phyloP scores from a whole-genome alignment of 768 basidiomycete species.

The Royoungia palumana region DNA sequence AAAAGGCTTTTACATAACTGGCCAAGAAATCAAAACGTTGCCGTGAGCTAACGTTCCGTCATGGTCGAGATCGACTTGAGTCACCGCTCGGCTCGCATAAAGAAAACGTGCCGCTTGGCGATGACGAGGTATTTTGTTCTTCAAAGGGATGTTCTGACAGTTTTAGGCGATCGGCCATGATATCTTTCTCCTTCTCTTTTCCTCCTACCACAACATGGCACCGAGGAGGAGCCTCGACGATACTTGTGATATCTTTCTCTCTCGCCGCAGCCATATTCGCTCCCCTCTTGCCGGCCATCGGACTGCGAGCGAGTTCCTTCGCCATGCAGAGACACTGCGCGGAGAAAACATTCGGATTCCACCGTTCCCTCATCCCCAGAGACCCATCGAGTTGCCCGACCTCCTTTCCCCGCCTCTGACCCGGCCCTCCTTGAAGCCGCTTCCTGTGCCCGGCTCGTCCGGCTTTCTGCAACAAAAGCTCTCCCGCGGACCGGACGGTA shows the following conservation, averaged over 20 bases:
- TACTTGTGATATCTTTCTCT: conserved; percentile 28
- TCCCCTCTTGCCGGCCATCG: conserved; percentile 9
- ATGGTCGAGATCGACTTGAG: too few species aligned
- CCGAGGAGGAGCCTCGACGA: conserved; percentile 31
- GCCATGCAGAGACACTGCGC: conserved; percentile 1
- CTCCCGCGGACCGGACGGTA: conserved; percentile 15
- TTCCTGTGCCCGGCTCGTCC: conserved; percentile 27
- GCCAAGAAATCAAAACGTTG: too few species aligned
- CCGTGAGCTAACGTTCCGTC: too few species aligned
- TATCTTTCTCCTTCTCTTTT: conserved; percentile 3
- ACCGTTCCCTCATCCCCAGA: conserved; percentile 6
- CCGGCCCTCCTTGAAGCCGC: conserved; percentile 9
- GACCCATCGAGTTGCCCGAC: conserved; percentile 5
- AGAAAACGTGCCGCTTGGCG: too few species aligned
- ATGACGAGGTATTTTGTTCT: too few species aligned
- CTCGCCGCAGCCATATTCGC: conserved; percentile 13
- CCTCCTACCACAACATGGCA: conserved; percentile 23
- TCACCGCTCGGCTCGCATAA: too few species aligned
- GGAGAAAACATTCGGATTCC: conserved; percentile 10
- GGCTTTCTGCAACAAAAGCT: conserved; percentile 15
- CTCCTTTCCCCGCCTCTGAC: not conserved
- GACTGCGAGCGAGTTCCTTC: conserved; percentile 9
- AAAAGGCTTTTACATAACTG: too few species aligned
- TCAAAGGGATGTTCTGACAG: too few species aligned
- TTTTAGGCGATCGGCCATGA: too few species aligned